Base-by-base conservation (phyloP, 2,329 filamentous ascomycete genomes). In the Stemphylium beticola region DNA sequence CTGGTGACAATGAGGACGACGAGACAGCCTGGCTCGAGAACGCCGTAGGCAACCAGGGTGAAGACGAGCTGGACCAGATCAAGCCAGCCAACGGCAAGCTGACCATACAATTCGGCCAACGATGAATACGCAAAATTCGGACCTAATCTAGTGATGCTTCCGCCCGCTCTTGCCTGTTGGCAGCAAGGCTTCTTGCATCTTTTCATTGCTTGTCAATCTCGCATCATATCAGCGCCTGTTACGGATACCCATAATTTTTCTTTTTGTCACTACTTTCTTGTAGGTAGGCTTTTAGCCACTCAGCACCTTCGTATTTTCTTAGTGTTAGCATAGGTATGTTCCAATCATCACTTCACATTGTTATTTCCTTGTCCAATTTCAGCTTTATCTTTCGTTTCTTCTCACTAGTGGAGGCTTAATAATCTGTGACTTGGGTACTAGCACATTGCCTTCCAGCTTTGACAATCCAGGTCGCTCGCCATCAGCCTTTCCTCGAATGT, bases 51-150 rank as follows among this genome's bases (percentile, higher is more conserved):
- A 53, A 51, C 32, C 59, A 62, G 33, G 61, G 46, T 39, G 61
- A 62, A 22, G 61, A 64, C 26, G 61, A 64, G 33, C 45, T 64
- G 34, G 61, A 60, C 5, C 56, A 58, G n/a, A 57, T 64, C 15
- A 57, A 60, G 52, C 61, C 61, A 7, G 60, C 61, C 3, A 58
- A 66, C 42, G 73, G 74, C 14, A 68, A 72, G 18, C 65, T 76
- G 54, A 76, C 73, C 12, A 67, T 75, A 42, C 71, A 74, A 29
- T 76, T 76, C 41, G 74, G 74, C 48, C 69, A 46, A 51, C 60
- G 41, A 57, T 69, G 57, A 62, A 60, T 22, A 20, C 53, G 53
- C 33, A 15, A 37, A 58, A 10, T 5, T 4, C 12, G 15, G 14
- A 8, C 4, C 18, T 2, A 55, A 42, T 37, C 43, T 51, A 45